phyloP scores from a whole-genome alignment of 768 basidiomycete species.

The Pseudohyphozyma bogoriensis region DNA sequence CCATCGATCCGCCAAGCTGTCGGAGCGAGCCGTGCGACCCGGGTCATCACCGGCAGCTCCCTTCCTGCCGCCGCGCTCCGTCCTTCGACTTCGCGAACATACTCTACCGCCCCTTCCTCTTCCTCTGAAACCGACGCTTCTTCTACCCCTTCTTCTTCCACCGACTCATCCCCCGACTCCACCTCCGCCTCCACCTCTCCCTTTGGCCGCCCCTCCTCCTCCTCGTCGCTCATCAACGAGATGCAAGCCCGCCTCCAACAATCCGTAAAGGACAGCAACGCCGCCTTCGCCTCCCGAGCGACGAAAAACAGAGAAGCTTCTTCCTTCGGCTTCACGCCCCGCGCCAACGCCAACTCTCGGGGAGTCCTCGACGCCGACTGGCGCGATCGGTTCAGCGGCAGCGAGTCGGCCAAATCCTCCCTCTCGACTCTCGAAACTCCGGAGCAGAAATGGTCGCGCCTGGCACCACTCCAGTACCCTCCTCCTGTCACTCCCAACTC shows the following conservation, averaged over 20 bases:
- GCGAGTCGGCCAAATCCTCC: not conserved
- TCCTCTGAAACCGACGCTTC: not conserved
- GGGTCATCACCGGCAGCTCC: too few relatives aligned
- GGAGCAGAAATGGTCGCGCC: conserved; percentile 10
- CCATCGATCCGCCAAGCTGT: too few relatives aligned
- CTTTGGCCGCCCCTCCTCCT: not conserved
- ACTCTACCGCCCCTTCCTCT: not conserved
- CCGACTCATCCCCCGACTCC: not conserved
- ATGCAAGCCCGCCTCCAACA: too few relatives aligned
- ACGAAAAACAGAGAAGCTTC: not conserved
- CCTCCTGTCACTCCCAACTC: conserved; percentile 15
- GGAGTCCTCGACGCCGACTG: not conserved
- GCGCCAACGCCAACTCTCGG: not conserved
- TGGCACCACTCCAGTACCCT: conserved; percentile 6
- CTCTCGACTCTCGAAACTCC: conserved; percentile 2
- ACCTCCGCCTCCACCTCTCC: not conserved
- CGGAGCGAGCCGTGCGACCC: too few relatives aligned
- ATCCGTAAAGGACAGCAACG: too few relatives aligned
- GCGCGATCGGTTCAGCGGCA: not conserved
- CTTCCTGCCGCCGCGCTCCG: too few relatives aligned
- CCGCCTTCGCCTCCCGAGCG: not conserved
- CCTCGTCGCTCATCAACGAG: too few relatives aligned
- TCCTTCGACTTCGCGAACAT: too few relatives aligned
- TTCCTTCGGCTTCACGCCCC: not conserved
- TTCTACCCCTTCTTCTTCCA: not conserved